Conservation (phyloP, 164 flowering plant species). For the Litsea cubeba region DNA sequence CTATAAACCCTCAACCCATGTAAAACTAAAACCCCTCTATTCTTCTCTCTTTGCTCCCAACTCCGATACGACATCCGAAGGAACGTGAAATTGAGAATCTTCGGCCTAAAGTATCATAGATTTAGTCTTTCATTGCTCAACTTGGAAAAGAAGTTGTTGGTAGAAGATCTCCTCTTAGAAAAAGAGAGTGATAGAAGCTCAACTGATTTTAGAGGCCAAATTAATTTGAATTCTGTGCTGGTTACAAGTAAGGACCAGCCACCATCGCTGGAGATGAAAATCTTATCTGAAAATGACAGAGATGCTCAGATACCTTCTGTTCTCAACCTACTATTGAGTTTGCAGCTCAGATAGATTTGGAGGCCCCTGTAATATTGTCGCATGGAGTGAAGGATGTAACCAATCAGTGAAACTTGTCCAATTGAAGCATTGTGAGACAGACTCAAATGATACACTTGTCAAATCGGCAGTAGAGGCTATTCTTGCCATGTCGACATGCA, state of each 20-base stretch:
- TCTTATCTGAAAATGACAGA: constrained; percentile 26
- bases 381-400: constrained; percentile 22
- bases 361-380: constrained; percentile 32
- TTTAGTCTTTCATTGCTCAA: constrained; percentile 29
- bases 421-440: constrained; percentile 6
- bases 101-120: too few relatives aligned
- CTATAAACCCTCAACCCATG: too few relatives aligned
- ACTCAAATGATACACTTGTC: constrained; percentile 15
- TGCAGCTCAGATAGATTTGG: constrained; percentile 51
- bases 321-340: constrained; percentile 25
- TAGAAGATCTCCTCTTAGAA: constrained; percentile 17
- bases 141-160: constrained; percentile 9
- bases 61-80: too few relatives aligned
- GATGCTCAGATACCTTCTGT: constrained; percentile 31
- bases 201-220: constrained; percentile 19
- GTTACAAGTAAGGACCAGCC: constrained; percentile 1
- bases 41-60: too few relatives aligned
- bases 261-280: not conserved
- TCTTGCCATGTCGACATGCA: constrained; percentile 36
- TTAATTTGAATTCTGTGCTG: constrained; percentile 62
- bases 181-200: constrained; percentile 18
- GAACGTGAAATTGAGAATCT: too few relatives aligned
- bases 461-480: constrained; percentile 58
- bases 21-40: too few relatives aligned
- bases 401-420: constrained; percentile 7